Evolutionary conservation across 306 rosid genomes (phyloP).

Genomic region (Rosa persica): DNA sequence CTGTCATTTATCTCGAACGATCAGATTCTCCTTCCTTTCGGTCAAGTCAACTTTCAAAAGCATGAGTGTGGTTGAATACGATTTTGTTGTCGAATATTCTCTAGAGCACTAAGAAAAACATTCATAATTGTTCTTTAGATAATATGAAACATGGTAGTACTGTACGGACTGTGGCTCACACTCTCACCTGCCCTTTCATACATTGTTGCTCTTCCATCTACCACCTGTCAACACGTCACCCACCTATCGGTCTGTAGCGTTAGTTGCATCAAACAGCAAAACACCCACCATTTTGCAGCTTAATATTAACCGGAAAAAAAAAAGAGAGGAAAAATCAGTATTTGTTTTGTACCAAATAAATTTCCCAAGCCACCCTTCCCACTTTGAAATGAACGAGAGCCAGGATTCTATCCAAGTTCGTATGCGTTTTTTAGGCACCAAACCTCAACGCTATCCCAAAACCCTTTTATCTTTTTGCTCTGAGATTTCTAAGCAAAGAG

Average conservation of each 20-base stretch:
- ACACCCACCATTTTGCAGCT: neutral
- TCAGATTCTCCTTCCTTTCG: too few species aligned
- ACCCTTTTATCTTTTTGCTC: neutral
- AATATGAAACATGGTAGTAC: too few species aligned
- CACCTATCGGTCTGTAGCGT: neutral
- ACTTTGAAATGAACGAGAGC: neutral
- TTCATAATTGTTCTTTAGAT: too few species aligned
- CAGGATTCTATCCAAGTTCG: neutral
- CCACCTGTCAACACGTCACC: constrained; percentile 1
- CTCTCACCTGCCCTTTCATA: neutral
- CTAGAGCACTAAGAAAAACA: neutral
- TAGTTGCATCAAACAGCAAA: neutral
- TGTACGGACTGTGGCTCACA: neutral
- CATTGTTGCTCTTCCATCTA: neutral
- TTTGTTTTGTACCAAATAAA: neutral
- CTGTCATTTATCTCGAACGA: too few species aligned
- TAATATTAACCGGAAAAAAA: neutral
- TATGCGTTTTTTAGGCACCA: neutral
- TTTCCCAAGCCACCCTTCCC: neutral
- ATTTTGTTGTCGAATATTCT: neutral
- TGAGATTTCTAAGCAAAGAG: neutral
- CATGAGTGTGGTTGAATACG: neutral
- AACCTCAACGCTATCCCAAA: neutral
- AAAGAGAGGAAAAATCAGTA: neutral
- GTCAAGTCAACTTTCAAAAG: neutral